These are phyloP conservation scores for Fragosphaeria purpurea DNA, from an alignment of 2,329 filamentous ascomycete species.

Conservation along the genomic window DNA sequence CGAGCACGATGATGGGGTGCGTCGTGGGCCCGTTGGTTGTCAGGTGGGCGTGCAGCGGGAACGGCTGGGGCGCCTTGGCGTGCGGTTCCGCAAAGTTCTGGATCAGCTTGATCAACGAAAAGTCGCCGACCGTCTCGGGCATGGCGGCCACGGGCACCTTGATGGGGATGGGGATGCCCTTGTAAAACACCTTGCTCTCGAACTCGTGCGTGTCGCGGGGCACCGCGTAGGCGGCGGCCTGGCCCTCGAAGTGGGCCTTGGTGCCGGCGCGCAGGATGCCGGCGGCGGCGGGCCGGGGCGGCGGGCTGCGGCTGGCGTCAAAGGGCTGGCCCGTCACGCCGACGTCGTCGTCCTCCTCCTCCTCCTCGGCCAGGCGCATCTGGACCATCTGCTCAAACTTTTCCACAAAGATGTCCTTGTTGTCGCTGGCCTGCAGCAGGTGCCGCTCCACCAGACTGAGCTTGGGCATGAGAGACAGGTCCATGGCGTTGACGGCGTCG, in stretches of 20 bases:
- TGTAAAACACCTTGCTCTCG: constrained; percentile 90
- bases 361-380: constrained; percentile 62
- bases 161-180: constrained; percentile 91
- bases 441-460: constrained; percentile 75
- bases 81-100: constrained; percentile 85
- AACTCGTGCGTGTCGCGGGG: constrained; percentile 97
- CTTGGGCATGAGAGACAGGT: constrained; percentile 83
- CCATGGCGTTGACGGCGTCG: constrained; percentile 91
- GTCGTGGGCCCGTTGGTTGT: constrained; percentile 85
- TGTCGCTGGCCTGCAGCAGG: constrained; percentile 80
- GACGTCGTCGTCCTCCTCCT: constrained; percentile 23
- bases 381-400: constrained; percentile 95
- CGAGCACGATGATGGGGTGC: constrained; percentile 87
- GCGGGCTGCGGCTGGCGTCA: constrained; percentile 38
- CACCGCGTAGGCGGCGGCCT: constrained; percentile 55
- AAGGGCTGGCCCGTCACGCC: constrained; percentile 31
- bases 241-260: constrained; percentile 52
- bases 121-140: constrained; percentile 94
- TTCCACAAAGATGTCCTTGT: constrained; percentile 92
- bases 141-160: constrained; percentile 91
- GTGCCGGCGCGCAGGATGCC: constrained; percentile 51
- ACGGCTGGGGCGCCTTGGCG: constrained; percentile 72
- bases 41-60: constrained; percentile 78
- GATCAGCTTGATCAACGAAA: constrained; percentile 93
- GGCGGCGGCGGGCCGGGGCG: constrained; percentile 24